These are phyloP conservation scores for Polyrhizophydium stewartii DNA, from an alignment of 371 early-diverging fungal genomes.

Conservation along the genomic window DNA sequence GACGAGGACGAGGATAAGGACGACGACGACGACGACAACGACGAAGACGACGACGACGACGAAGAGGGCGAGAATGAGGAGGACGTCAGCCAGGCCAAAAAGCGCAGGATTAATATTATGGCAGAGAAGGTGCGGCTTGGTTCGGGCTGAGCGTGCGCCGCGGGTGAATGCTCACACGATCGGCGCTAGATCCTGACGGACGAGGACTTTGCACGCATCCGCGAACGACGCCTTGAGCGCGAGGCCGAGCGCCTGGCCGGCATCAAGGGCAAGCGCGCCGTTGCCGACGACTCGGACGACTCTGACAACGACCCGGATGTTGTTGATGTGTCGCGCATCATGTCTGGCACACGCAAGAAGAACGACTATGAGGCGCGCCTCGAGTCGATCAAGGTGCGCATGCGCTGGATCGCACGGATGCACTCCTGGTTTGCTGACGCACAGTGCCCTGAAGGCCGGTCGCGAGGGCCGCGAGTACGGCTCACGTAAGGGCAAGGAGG, in stretches of 20 bases:
- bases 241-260: slow-evolving; percentile 49
- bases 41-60: slow-evolving; percentile 45
- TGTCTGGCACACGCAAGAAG: slow-evolving; percentile 83
- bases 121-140: slow-evolving; percentile 16
- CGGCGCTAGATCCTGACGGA: slow-evolving; percentile 73
- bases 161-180: neutral
- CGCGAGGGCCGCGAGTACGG: slow-evolving; percentile 91
- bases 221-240: slow-evolving; percentile 60
- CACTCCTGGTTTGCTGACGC: slow-evolving; percentile 34
- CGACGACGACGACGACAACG: slow-evolving; percentile 41
- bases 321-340: slow-evolving; percentile 62
- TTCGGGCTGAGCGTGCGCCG: neutral
- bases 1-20: slow-evolving; percentile 43
- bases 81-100: slow-evolving; percentile 7
- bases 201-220: slow-evolving; percentile 84
- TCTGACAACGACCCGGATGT: slow-evolving; percentile 21
- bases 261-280: neutral
- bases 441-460: slow-evolving; percentile 40
- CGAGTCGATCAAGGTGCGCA: slow-evolving; percentile 62
- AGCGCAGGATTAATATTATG: slow-evolving; percentile 17
- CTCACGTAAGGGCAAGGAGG: slow-evolving; percentile 77
- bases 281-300: slow-evolving; percentile 28
- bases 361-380: slow-evolving; percentile 88
- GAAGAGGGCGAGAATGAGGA: slow-evolving; percentile 14
- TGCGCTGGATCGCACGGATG: neutral